A percentile compares a stretch with the other conserved stretches of the same genome.
Evolutionary conservation across 305 asterid species (phyloP).

Genomic region (Solanum hybrid): DNA sequence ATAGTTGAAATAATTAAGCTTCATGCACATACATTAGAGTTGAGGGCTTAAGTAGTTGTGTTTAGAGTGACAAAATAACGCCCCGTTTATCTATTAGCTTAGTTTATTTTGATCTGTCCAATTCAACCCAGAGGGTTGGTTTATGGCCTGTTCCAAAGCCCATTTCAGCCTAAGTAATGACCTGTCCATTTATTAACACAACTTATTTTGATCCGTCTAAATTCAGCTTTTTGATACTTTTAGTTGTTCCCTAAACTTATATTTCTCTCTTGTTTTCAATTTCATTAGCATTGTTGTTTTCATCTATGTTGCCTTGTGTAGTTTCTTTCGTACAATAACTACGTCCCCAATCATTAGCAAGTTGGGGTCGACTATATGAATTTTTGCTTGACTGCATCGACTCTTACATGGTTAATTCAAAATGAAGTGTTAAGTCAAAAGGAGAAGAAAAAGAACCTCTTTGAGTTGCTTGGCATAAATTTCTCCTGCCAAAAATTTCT

Average conservation of each 20-base stretch:
- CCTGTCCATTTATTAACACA: background rate
- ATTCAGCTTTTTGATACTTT: background rate
- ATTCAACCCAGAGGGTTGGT: background rate
- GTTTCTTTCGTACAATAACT: background rate
- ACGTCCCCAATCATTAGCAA: background rate
- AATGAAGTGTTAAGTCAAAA: background rate
- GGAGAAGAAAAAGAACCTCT: conserved; percentile 25
- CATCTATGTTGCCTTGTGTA: background rate
- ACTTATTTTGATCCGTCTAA: background rate
- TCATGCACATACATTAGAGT: background rate
- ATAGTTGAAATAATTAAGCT: background rate
- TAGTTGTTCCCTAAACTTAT: background rate
- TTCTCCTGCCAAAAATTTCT: conserved; percentile 65
- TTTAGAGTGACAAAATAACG: background rate
- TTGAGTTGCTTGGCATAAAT: conserved; percentile 51
- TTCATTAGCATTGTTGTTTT: background rate
- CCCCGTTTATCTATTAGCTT: background rate
- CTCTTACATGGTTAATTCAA: background rate
- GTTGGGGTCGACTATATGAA: background rate
- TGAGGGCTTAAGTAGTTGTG: background rate
- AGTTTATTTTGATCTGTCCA: background rate
- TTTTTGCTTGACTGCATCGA: background rate
- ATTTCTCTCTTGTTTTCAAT: background rate
- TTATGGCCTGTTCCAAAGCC: background rate
- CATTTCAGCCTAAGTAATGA: background rate